phyloP scores from a whole-genome alignment of 2,329 filamentous ascomycete species.

The Fusarium sublunatum region DNA sequence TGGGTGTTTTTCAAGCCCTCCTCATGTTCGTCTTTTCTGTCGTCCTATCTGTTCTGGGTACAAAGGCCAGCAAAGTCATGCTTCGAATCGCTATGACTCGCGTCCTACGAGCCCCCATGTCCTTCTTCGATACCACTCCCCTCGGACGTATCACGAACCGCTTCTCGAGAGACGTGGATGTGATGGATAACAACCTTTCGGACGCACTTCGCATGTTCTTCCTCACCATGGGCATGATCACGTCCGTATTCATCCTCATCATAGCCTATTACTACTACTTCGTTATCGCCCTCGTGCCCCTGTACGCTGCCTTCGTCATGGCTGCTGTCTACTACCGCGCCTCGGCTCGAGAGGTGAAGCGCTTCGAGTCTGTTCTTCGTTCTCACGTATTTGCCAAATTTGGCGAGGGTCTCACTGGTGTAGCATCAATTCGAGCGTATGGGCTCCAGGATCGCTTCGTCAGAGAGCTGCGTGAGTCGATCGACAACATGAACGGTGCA shows the following conservation, averaged over 20 bases:
- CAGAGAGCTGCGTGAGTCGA: conserved; percentile 72
- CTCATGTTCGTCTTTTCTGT: conserved; percentile 86
- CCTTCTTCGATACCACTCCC: conserved; percentile 97
- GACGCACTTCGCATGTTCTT: conserved; percentile 95
- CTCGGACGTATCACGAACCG: conserved; percentile 95
- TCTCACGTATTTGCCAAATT: conserved; percentile 93
- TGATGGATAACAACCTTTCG: conserved; percentile 92
- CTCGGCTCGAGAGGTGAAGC: conserved; percentile 93
- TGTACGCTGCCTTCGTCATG: conserved; percentile 82
- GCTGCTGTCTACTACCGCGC: conserved; percentile 89
- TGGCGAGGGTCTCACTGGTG: conserved; percentile 85
- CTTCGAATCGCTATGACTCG: conserved; percentile 81
- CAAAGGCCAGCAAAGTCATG: conserved; percentile 83
- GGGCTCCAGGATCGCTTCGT: conserved; percentile 82
- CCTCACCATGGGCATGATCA: conserved; percentile 83
- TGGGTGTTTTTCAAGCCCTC: conserved; percentile 77
- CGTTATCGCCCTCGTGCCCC: conserved; percentile 67
- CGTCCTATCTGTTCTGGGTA: conserved; percentile 80
- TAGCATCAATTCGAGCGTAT: conserved; percentile 89
- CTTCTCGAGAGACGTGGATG: conserved; percentile 94
- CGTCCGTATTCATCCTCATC: conserved; percentile 87
- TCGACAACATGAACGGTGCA: conserved; percentile 92
- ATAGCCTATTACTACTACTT: conserved; percentile 97
- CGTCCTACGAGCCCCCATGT: conserved; percentile 80
- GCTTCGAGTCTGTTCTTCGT: conserved; percentile 89